Conservation (phyloP, 2,329 filamentous ascomycete genomes). For the Chaetoscypha palmicola region DNA sequence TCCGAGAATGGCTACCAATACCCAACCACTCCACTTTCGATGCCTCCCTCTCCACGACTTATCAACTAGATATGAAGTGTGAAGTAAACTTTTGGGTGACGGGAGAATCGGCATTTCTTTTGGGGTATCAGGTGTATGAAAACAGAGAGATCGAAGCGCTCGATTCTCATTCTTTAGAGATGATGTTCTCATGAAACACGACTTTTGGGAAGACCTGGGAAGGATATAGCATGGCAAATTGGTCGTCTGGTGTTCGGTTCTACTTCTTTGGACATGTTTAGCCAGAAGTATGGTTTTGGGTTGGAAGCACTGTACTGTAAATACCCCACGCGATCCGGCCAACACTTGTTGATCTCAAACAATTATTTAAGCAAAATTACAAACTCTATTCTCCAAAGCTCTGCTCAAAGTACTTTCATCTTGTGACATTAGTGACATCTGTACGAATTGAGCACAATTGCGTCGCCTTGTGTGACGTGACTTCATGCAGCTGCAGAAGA, state of each 20-base stretch:
- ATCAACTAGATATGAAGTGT: slow-evolving; percentile 31
- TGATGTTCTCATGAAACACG: slow-evolving; percentile 17
- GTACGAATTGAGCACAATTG: no score
- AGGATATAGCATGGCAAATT: slow-evolving; percentile 17
- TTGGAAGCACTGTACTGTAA: slow-evolving; percentile 15
- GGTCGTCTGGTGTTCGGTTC: slow-evolving; percentile 21
- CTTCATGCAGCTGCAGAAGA: no score
- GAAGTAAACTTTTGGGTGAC: no score
- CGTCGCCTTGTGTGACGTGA: no score
- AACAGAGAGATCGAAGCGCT: slow-evolving; percentile 31
- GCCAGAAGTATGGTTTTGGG: slow-evolving; percentile 4
- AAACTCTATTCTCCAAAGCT: not conserved
- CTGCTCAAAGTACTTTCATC: not conserved
- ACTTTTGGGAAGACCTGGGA: slow-evolving; percentile 14
- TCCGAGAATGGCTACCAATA: slow-evolving; percentile 56
- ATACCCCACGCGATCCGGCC: slow-evolving; percentile 18
- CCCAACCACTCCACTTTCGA: slow-evolving; percentile 65
- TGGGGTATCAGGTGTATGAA: slow-evolving; percentile 11
- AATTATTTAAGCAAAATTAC: not conserved
- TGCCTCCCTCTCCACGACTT: slow-evolving; percentile 60
- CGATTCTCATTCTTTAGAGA: slow-evolving; percentile 29
- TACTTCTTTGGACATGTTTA: slow-evolving; percentile 10
- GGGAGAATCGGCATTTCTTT: no score
- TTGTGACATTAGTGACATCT: no score
- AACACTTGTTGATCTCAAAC: slow-evolving; percentile 8